Evolutionary conservation across 768 basidiomycete species (phyloP).

Genomic region (Royoungia palumana): DNA sequence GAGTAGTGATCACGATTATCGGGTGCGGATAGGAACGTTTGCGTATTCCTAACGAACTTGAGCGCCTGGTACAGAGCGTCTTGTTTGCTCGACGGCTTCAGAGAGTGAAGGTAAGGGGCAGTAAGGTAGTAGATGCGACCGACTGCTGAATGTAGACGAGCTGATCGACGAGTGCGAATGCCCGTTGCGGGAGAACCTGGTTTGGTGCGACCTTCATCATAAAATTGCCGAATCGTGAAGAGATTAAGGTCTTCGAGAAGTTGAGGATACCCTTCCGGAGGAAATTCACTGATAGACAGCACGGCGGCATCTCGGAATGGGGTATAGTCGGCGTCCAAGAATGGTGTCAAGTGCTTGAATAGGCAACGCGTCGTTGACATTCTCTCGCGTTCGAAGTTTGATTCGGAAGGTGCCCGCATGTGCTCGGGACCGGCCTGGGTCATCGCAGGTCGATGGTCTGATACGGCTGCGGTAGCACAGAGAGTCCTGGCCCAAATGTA

Average conservation of each 20-base stretch:
- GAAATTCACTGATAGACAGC: conserved; percentile 84
- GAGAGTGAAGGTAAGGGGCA: conserved; percentile 68
- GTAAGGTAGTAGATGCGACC: conserved; percentile 88
- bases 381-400: conserved; percentile 76
- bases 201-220: conserved; percentile 61
- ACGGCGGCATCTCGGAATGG: conserved; percentile 85
- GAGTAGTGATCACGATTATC: conserved; percentile 75
- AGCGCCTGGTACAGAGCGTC: conserved; percentile 76
- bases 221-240: conserved; percentile 77
- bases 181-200: conserved; percentile 39
- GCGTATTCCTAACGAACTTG: conserved; percentile 83
- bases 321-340: conserved; percentile 81
- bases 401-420: conserved; percentile 64
- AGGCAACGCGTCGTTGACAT: conserved; percentile 78
- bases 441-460: conserved; percentile 57
- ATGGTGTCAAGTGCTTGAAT: conserved; percentile 82
- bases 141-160: conserved; percentile 79
- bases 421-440: conserved; percentile 61
- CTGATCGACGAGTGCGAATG: conserved; percentile 67
- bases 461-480: conserved; percentile 73
- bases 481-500: conserved; percentile 79
- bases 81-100: conserved; percentile 64
- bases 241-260: conserved; percentile 81
- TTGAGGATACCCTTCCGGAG: conserved; percentile 69
- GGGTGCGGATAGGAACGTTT: conserved; percentile 66